These are phyloP conservation scores for Leccinum imitatum DNA, from an alignment of 768 basidiomycete genomes.

Conservation along the genomic window DNA sequence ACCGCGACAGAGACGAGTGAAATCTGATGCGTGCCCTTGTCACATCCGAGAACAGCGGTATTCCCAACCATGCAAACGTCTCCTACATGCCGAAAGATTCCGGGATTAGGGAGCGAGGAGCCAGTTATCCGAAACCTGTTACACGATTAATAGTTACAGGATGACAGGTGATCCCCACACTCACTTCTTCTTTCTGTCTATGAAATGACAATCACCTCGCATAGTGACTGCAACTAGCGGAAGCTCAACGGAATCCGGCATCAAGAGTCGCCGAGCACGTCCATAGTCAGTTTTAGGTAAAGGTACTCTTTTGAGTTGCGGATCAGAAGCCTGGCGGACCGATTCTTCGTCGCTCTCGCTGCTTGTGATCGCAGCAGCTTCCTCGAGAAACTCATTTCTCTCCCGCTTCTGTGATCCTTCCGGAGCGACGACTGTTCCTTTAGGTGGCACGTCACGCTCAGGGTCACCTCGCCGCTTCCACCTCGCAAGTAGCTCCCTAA, in stretches of 20 bases:
- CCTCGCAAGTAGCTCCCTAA: constrained; percentile 13
- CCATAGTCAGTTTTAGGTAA: constrained; percentile 35
- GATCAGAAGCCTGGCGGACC: constrained; percentile 17
- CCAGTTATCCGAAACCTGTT: constrained; percentile 37
- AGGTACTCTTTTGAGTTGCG: constrained; percentile 27
- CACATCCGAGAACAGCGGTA: constrained; percentile 44
- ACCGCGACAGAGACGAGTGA: constrained; percentile 38
- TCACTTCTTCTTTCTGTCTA: constrained; percentile 35
- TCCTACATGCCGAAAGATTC: constrained; percentile 40
- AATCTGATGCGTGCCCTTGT: constrained; percentile 42
- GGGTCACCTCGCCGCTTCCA: constrained; percentile 9
- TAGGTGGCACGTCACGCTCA: constrained; percentile 1
- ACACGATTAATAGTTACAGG: constrained; percentile 15
- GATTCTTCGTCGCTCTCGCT: constrained; percentile 16
- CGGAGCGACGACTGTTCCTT: constrained; percentile 2
- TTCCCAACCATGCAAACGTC: constrained; percentile 46
- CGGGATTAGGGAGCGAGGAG: constrained; percentile 39
- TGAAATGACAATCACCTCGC: constrained; percentile 46
- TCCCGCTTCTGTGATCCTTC: constrained; percentile 8
- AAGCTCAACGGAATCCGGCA: constrained; percentile 27
- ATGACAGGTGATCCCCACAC: constrained; percentile 7
- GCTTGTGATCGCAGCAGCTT: constrained; percentile 16
- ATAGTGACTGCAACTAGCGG: constrained; percentile 46
- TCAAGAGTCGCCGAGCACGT: constrained; percentile 33
- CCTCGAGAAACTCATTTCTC: constrained; percentile 6